phyloP scores from a whole-genome alignment of 805 yeast species.

The Ogataea minuta region DNA sequence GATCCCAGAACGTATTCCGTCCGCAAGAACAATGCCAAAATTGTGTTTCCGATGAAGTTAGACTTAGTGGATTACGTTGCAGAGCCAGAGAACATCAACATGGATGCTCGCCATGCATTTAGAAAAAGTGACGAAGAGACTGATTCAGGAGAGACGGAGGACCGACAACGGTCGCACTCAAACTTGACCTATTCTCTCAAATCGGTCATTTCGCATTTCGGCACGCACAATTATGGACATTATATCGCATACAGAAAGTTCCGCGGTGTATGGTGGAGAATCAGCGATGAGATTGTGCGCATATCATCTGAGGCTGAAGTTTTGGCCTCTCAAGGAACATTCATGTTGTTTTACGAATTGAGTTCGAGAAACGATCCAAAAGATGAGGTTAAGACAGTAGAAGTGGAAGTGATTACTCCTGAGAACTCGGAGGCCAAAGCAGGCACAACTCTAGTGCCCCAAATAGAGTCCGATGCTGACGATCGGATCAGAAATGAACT shows the following conservation, averaged over 20 bases:
- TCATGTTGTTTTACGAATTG: slow-evolving; percentile 85
- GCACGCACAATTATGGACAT: slow-evolving; percentile 97
- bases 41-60: slow-evolving; percentile 68
- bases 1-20: slow-evolving; percentile 83
- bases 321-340: slow-evolving; percentile 77
- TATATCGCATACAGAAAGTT: slow-evolving; percentile 82
- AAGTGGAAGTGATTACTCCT: slow-evolving; percentile 9
- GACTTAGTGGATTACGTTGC: slow-evolving; percentile 71
- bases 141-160: slow-evolving; percentile 17
- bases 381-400: slow-evolving; percentile 14
- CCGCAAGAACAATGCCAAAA: slow-evolving; percentile 78
- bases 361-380: slow-evolving; percentile 27
- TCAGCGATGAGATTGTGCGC: slow-evolving; percentile 85
- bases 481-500: slow-evolving; percentile 1
- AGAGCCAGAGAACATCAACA: slow-evolving; percentile 63
- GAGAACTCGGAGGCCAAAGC: slow-evolving; percentile 5
- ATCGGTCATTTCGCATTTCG: slow-evolving; percentile 89
- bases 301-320: slow-evolving; percentile 81
- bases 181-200: slow-evolving; percentile 65
- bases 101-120: slow-evolving; percentile 78
- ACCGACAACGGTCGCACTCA: slow-evolving; percentile 27
- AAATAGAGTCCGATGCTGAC: slow-evolving; percentile 1
- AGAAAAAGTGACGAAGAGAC: slow-evolving; percentile 51
- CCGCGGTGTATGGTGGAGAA: slow-evolving; percentile 93
- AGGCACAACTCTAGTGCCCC: background rate